Percentiles rank a stretch among this genome's conserved stretches.
Evolutionary conservation across 345 rosid species (phyloP).

Genomic region (Eucalyptus decipiens): DNA sequence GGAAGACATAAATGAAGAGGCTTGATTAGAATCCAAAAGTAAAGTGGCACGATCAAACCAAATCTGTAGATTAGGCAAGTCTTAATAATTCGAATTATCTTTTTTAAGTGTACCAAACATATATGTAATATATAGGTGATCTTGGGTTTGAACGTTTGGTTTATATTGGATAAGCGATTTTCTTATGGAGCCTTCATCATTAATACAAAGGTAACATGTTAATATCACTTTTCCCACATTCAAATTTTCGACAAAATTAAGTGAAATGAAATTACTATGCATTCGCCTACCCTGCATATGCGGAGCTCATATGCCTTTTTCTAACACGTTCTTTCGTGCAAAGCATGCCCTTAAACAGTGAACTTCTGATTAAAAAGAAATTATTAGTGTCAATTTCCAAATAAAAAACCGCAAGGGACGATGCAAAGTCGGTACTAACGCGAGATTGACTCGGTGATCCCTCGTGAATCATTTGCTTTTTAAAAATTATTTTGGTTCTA

Average conservation of each 20-base stretch:
- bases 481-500: not conserved
- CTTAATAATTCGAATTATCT: not conserved
- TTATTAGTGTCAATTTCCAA: not conserved
- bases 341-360: not conserved
- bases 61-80: not conserved
- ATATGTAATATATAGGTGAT: not conserved
- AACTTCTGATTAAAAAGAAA: not conserved
- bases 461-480: not conserved
- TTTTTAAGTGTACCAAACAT: not conserved
- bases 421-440: not conserved
- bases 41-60: not conserved
- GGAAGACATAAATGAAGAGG: not conserved
- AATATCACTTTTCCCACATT: not conserved
- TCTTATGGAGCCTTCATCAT: not conserved
- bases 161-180: not conserved
- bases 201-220: not conserved
- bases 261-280: not conserved
- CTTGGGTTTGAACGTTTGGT: not conserved
- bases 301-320: not conserved
- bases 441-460: not conserved
- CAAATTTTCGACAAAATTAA: too few relatives aligned
- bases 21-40: not conserved
- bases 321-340: not conserved
- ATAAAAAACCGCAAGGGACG: not conserved
- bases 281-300: not conserved